Base-by-base conservation (phyloP, 1,139 yeast species). In the Diutina catenulata region DNA sequence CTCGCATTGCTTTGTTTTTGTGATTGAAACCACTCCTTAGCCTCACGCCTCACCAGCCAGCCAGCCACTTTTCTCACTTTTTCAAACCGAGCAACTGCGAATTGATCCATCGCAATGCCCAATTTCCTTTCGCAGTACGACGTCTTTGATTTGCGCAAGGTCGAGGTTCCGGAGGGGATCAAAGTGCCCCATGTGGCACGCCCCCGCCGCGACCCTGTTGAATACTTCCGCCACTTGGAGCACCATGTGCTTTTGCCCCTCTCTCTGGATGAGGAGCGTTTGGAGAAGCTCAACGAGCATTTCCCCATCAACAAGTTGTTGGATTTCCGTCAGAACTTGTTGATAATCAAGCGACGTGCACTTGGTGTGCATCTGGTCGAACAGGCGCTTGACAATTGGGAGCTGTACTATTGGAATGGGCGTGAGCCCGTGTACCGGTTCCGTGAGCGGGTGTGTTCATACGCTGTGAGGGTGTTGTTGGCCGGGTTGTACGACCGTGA, bases 401-500 rank as follows among this genome's bases (percentile, higher is more conserved):
- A 31, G 15, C 16, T 11, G 18, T 31, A 19, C 10, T 31, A 31
- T 21, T 31, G 21, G 15, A 31, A 31, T 9, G 35, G 35, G n/a
- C 23, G 21, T 7, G 8, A 11, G 15, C 24, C 20, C 15, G 25
- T 25, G 9, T 18, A 20, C 15, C 25, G 21, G 5, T 31, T 19
- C n/a, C 15, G 21, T 9, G 25, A 11, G 4, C n/a, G 13, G 14
- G n/a, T 15, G 26, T 13, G 8, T n/a, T 14, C n/a, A 11, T 21
- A 31, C 13, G 35, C 35, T 19, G 25, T 31, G 10, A 21, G 25
- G 7, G 20, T 24, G n/a, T 14, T 31, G n/a, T 24, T 31, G 5
- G 24, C 25, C 10, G 35, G 35, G 7, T n/a, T 19, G 2, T 31
- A 31, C 14, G 35, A 31, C 11, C 35, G 35, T n/a, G 24, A 21